These are phyloP conservation scores for Leptodermis oblonga DNA, from an alignment of 257 asterid species.

Conservation along the genomic window DNA sequence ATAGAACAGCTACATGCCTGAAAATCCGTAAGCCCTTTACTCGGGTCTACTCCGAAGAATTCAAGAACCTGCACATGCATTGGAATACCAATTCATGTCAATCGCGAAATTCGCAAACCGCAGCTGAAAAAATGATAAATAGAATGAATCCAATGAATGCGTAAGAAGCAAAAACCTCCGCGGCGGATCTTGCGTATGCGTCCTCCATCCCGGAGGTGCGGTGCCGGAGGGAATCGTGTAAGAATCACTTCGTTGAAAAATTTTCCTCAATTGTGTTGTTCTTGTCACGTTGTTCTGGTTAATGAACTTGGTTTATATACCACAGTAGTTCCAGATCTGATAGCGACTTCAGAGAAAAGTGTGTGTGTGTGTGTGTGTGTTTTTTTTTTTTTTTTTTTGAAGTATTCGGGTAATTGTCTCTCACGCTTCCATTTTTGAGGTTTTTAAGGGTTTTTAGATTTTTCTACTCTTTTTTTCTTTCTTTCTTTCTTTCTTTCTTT, in stretches of 20 bases:
- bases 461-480: too few relatives aligned
- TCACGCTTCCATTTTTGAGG: slow-evolving; percentile 12
- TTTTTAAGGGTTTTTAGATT: not conserved
- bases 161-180: slow-evolving; percentile 44
- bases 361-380: too few relatives aligned
- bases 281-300: not conserved
- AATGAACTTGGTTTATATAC: not conserved
- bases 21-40: slow-evolving; percentile 73
- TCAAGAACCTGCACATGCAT: slow-evolving; percentile 54
- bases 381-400: too few relatives aligned
- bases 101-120: not conserved
- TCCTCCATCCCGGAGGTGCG: slow-evolving; percentile 63
- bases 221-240: not conserved
- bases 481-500: too few relatives aligned
- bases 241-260: not conserved
- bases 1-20: slow-evolving; percentile 43
- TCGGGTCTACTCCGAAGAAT: slow-evolving; percentile 69
- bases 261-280: not conserved
- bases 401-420: not conserved
- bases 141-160: not conserved
- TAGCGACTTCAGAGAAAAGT: slow-evolving; percentile 6
- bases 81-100: not conserved
- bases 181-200: slow-evolving; percentile 80
- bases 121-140: not conserved
- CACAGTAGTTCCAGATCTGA: slow-evolving; percentile 17